Conservation (phyloP, 192 early-diverging fungal species). For the Coemansia brasiliensis region DNA sequence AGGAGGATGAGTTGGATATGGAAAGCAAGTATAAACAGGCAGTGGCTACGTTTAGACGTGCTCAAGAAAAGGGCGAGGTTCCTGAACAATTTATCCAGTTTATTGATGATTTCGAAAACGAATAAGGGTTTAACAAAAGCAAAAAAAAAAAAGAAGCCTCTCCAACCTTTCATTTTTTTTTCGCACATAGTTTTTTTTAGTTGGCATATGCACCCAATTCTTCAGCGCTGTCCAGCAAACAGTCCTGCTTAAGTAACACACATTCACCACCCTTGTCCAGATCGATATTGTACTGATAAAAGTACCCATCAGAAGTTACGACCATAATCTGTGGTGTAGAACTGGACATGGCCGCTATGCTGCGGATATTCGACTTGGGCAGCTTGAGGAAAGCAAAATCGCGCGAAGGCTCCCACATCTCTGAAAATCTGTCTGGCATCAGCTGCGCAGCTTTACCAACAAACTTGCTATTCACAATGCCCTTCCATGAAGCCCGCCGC, state of each 20-base stretch:
- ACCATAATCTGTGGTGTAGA: conserved; percentile 84
- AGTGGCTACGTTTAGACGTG: conserved; percentile 26
- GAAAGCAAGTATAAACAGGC: conserved; percentile 34
- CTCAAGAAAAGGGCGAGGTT: conserved; percentile 26
- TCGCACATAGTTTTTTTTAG: conserved; percentile 1
- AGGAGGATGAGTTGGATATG: conserved; percentile 28
- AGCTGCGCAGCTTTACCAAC: conserved; percentile 82
- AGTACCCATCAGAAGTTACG: conserved; percentile 84
- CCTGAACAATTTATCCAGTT: conserved; percentile 50
- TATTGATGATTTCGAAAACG: conserved; percentile 44
- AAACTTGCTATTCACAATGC: conserved; percentile 58
- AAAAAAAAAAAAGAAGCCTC: neutral
- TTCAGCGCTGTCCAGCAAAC: conserved; percentile 54
- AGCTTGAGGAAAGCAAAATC: conserved; percentile 94
- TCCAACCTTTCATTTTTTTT: neutral
- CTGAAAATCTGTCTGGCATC: conserved; percentile 82
- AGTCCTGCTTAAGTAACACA: conserved; percentile 77
- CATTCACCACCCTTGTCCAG: conserved; percentile 88
- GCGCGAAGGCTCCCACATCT: conserved; percentile 93
- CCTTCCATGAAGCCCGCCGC: conserved; percentile 59
- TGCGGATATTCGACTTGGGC: conserved; percentile 73
- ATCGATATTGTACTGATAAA: conserved; percentile 89
- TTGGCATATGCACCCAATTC: conserved; percentile 53
- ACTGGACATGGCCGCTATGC: conserved; percentile 73
- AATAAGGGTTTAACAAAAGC: neutral